phyloP scores from a whole-genome alignment of 495 filamentous ascomycete species.

The Staphylotrichum tortipilum region DNA sequence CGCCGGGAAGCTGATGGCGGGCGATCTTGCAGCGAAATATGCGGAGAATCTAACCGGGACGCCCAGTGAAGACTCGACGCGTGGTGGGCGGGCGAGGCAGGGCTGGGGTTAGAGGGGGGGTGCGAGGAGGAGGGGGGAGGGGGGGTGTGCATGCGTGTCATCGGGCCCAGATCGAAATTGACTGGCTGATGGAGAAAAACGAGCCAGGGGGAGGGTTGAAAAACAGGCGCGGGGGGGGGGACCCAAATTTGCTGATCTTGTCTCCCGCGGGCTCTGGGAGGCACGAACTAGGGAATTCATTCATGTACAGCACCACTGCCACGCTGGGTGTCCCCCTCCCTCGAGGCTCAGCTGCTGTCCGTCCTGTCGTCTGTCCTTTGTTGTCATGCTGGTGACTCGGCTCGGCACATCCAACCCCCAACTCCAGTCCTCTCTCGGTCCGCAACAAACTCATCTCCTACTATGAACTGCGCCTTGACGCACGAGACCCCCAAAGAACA shows the following conservation, averaged over 20 bases:
- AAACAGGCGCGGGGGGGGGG: constrained; percentile 1
- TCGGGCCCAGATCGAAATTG: constrained; percentile 5
- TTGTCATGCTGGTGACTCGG: too few relatives aligned
- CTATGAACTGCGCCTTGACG: constrained; percentile 2
- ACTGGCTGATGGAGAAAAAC: not conserved
- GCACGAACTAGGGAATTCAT: too few relatives aligned
- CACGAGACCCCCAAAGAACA: not conserved
- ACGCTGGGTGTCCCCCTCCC: too few relatives aligned
- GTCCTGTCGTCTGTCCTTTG: too few relatives aligned
- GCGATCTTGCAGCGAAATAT: constrained; percentile 16
- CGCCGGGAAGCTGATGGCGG: constrained; percentile 7
- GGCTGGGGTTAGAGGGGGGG: too few relatives aligned
- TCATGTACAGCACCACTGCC: too few relatives aligned
- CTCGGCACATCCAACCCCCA: too few relatives aligned
- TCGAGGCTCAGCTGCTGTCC: too few relatives aligned
- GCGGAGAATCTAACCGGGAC: constrained; percentile 11
- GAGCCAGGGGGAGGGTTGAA: constrained; percentile 2
- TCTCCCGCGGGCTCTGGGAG: too few relatives aligned
- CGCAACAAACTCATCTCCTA: not conserved
- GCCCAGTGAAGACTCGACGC: constrained; percentile 19
- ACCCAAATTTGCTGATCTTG: constrained; percentile 10
- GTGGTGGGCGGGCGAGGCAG: constrained; percentile 8
- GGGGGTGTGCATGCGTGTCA: constrained; percentile 21
- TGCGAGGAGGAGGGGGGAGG: too few relatives aligned
- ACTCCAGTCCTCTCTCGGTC: not conserved